Percentiles rank a stretch among this genome's conserved stretches.
Conservation (phyloP, 192 early-diverging fungal species). For the Gonapodya prolifera region DNA sequence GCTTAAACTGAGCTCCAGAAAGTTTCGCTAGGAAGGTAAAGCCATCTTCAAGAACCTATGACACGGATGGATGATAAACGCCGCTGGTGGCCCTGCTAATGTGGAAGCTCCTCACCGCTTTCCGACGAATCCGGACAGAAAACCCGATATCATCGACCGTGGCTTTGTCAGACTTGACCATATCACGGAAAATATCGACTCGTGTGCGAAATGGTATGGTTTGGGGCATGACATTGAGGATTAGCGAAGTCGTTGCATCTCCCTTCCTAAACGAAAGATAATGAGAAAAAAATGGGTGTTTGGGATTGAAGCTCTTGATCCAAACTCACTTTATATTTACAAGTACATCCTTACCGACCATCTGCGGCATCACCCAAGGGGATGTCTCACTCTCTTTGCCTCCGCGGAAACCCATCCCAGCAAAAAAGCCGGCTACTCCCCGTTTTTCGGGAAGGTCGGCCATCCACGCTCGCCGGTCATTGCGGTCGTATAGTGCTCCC, state of each 20-base stretch:
- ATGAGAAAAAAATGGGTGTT: neutral
- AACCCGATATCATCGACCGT: slow-evolving; percentile 6
- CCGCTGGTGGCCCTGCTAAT: neutral
- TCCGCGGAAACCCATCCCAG: neutral
- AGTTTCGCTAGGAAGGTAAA: slow-evolving; percentile 16
- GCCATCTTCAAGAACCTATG: slow-evolving; percentile 24
- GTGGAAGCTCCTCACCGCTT: neutral
- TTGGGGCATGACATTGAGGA: neutral
- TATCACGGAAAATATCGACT: slow-evolving; percentile 1
- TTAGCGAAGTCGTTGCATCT: slow-evolving; percentile 23
- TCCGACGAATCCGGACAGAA: neutral
- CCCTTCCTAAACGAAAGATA: neutral
- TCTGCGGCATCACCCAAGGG: neutral
- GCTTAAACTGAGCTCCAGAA: slow-evolving; percentile 19
- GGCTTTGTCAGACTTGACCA: slow-evolving; percentile 3
- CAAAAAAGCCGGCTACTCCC: neutral
- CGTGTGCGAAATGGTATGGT: slow-evolving; percentile 1
- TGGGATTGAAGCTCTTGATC: neutral
- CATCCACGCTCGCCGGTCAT: slow-evolving; percentile 3
- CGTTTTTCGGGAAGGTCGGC: neutral
- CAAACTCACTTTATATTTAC: neutral
- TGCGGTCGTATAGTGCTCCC: neutral
- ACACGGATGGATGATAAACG: slow-evolving; percentile 5
- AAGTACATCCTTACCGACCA: neutral
- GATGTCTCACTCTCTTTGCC: neutral